Evolutionary conservation across 2,329 filamentous ascomycete genomes (phyloP).

Genomic region (Zymoseptoria tritici): DNA sequence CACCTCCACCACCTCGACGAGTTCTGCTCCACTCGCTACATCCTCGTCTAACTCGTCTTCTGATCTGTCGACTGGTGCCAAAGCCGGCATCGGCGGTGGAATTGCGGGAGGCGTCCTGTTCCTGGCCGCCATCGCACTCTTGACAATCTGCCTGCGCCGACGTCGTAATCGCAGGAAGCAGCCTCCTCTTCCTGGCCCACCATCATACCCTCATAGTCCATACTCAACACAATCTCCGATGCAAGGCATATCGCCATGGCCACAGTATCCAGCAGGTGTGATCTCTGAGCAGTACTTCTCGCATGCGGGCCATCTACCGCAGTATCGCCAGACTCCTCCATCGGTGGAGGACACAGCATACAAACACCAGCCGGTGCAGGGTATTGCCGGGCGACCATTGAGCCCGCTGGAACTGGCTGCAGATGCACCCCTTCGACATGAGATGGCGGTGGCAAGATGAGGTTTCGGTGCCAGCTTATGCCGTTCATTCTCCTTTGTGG

Average conservation of each 20-base stretch:
- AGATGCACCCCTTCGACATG: neutral
- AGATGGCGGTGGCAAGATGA: neutral
- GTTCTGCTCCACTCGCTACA: neutral
- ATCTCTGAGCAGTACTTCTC: neutral
- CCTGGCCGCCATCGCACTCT: slow-evolving; percentile 10
- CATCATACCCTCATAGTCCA: slow-evolving; percentile 4
- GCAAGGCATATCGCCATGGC: neutral
- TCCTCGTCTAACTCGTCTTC: neutral
- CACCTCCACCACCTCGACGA: neutral
- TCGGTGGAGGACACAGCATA: neutral
- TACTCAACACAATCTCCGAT: neutral
- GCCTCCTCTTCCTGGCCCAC: slow-evolving; percentile 2
- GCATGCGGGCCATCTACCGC: neutral
- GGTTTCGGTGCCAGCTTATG: too few species aligned
- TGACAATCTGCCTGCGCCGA: slow-evolving; percentile 5
- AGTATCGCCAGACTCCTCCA: neutral
- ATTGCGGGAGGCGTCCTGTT: slow-evolving; percentile 16
- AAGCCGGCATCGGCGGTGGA: slow-evolving; percentile 21
- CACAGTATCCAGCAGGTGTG: neutral
- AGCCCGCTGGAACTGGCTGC: neutral
- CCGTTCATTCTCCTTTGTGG: too few species aligned
- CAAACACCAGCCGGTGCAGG: neutral
- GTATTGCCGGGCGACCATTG: neutral
- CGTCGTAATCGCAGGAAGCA: neutral
- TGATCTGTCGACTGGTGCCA: slow-evolving; percentile 17